Percentiles rank a stretch among this genome's conserved stretches.
These are phyloP conservation scores for Rhipidocladum racemiflorum DNA, from an alignment of 176 grass and related monocot genomes.

Conservation along the genomic window DNA sequence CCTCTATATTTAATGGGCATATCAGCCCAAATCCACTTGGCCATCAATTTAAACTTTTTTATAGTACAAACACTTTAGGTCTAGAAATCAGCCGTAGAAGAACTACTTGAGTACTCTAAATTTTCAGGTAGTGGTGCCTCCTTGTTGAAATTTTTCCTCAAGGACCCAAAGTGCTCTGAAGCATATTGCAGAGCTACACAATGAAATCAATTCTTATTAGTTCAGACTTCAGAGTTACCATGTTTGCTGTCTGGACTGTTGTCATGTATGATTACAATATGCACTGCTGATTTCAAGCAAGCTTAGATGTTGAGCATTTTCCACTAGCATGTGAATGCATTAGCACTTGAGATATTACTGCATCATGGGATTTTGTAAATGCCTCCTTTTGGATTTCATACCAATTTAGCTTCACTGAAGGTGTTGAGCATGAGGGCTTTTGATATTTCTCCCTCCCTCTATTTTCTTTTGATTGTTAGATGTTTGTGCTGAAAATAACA, in stretches of 20 bases:
- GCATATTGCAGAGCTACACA: background rate
- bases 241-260: background rate
- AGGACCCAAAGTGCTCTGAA: background rate
- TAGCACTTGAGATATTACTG: background rate
- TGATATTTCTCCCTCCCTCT: background rate
- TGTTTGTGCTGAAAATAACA: background rate
- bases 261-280: constrained; percentile 7
- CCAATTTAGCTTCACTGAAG: background rate
- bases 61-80: background rate
- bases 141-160: background rate
- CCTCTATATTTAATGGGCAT: background rate
- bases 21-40: background rate
- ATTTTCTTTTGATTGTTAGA: background rate
- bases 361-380: background rate
- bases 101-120: background rate
- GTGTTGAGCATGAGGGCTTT: background rate
- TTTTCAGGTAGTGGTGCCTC: background rate
- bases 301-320: background rate
- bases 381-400: background rate
- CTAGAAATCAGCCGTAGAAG: background rate
- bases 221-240: background rate
- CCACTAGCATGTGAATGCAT: background rate
- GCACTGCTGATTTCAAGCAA: background rate
- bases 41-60: background rate
- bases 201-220: background rate